phyloP scores from a whole-genome alignment of 805 yeast species.

The Scheffersomyces ergatensis region DNA sequence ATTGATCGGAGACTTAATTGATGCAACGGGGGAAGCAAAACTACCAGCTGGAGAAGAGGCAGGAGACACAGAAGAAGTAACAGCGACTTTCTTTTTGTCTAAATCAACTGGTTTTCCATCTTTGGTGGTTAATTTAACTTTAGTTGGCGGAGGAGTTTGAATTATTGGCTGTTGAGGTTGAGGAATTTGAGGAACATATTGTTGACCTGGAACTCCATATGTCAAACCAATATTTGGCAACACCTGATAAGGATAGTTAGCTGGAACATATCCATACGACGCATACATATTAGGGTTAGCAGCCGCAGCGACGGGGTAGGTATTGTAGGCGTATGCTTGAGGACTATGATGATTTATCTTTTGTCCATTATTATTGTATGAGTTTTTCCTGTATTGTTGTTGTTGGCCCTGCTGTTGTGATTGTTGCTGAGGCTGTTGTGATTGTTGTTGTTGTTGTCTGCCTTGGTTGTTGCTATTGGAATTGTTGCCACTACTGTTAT shows the following conservation, averaged over 20 bases:
- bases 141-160: constrained; percentile 13
- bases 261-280: constrained; percentile 25
- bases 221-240: constrained; percentile 12
- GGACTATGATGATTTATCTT: constrained; percentile 8
- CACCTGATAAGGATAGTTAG: constrained; percentile 17
- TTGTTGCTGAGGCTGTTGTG: constrained; percentile 2
- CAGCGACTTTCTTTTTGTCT: constrained; percentile 36
- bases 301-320: constrained; percentile 3
- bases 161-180: constrained; percentile 7
- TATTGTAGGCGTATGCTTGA: constrained; percentile 3
- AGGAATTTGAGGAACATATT: constrained; percentile 4
- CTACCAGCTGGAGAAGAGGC: constrained; percentile 23
- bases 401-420: constrained; percentile 1
- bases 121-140: constrained; percentile 39
- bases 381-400: constrained; percentile 2
- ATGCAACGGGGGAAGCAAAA: constrained; percentile 5
- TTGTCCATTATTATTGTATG: not conserved
- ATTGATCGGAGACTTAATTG: constrained; percentile 3
- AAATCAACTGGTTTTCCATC: constrained; percentile 42
- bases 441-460: constrained; percentile 11
- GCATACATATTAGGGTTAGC: constrained; percentile 13
- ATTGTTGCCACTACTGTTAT: constrained; percentile 3
- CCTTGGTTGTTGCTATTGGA: constrained; percentile 2
- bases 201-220: constrained; percentile 12
- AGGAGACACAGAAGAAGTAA: constrained; percentile 24